phyloP scores from a whole-genome alignment of 208 protist genomes.

The Wallacemonas collosoma region DNA sequence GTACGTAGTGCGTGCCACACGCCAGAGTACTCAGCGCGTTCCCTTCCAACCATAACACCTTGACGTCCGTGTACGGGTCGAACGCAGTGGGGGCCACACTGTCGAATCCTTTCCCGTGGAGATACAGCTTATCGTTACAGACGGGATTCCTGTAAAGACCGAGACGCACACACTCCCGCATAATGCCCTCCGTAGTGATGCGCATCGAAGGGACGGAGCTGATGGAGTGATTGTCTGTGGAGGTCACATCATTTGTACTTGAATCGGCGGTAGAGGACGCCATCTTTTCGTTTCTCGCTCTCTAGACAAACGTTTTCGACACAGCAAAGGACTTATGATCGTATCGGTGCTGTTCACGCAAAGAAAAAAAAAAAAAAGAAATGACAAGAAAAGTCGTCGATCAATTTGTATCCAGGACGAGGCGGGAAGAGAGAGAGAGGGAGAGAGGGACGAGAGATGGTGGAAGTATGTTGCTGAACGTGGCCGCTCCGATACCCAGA shows the following conservation, averaged over 20 bases:
- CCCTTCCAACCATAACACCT: slow-evolving; percentile 94
- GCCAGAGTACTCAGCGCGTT: slow-evolving; percentile 79
- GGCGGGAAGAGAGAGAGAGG: background rate
- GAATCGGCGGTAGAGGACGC: slow-evolving; percentile 35
- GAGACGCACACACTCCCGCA: slow-evolving; percentile 83
- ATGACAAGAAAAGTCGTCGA: background rate
- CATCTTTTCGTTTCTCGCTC: slow-evolving; percentile 10
- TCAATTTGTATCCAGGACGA: too few species aligned
- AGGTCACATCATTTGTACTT: slow-evolving; percentile 64
- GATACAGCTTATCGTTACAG: slow-evolving; percentile 95
- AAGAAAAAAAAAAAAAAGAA: background rate
- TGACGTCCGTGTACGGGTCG: slow-evolving; percentile 85
- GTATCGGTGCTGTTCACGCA: background rate
- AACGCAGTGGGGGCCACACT: slow-evolving; percentile 82
- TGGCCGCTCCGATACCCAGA: too few species aligned
- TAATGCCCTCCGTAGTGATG: slow-evolving; percentile 84
- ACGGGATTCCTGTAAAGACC: slow-evolving; percentile 90
- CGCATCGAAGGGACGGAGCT: slow-evolving; percentile 4
- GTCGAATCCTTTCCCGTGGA: slow-evolving; percentile 92
- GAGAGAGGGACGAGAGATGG: background rate
- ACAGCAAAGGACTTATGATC: too few species aligned
- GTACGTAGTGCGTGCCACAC: slow-evolving; percentile 53
- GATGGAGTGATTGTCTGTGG: slow-evolving; percentile 30
- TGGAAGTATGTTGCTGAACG: too few species aligned
- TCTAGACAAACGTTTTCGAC: too few species aligned